These are phyloP conservation scores for Solanum clarkiae DNA, from an alignment of 257 asterid species.

Conservation along the genomic window DNA sequence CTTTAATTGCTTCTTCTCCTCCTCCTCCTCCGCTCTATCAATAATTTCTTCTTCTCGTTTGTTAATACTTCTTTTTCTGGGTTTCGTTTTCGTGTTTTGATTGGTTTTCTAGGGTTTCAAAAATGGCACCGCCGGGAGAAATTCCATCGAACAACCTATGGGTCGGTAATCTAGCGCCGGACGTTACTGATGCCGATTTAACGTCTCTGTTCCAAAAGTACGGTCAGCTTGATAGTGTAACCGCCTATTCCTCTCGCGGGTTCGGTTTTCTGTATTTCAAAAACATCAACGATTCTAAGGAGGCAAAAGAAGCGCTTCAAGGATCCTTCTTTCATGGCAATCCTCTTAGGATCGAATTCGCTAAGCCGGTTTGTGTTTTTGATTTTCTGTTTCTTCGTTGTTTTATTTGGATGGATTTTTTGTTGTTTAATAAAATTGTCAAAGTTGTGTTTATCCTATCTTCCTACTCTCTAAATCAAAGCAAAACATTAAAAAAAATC, in stretches of 20 bases:
- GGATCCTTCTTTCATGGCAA: constrained; percentile 54
- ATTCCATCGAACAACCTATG: constrained; percentile 77
- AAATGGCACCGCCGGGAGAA: constrained; percentile 20
- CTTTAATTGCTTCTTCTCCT: not conserved
- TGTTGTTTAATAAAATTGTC: not conserved
- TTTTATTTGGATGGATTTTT: constrained; percentile 1
- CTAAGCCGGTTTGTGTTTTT: constrained; percentile 82
- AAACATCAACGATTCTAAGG: constrained; percentile 48
- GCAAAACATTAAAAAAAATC: not conserved
- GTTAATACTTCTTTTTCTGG: not conserved
- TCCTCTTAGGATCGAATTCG: constrained; percentile 67
- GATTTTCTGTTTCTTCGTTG: constrained; percentile 4
- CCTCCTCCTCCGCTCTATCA: not conserved
- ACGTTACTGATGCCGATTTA: constrained; percentile 58
- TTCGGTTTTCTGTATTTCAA: constrained; percentile 68
- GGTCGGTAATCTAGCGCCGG: constrained; percentile 70
- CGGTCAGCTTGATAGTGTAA: constrained; percentile 63
- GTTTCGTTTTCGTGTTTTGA: not conserved
- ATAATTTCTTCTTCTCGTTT: not conserved
- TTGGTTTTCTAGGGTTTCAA: not conserved
- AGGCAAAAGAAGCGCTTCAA: constrained; percentile 67
- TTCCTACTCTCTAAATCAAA: not conserved
- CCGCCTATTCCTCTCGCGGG: constrained; percentile 57
- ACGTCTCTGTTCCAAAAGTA: constrained; percentile 40
- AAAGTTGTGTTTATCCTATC: not conserved